Conservation (phyloP, 2,329 filamentous ascomycete genomes). For the Reticulascus tulasneorum region DNA sequence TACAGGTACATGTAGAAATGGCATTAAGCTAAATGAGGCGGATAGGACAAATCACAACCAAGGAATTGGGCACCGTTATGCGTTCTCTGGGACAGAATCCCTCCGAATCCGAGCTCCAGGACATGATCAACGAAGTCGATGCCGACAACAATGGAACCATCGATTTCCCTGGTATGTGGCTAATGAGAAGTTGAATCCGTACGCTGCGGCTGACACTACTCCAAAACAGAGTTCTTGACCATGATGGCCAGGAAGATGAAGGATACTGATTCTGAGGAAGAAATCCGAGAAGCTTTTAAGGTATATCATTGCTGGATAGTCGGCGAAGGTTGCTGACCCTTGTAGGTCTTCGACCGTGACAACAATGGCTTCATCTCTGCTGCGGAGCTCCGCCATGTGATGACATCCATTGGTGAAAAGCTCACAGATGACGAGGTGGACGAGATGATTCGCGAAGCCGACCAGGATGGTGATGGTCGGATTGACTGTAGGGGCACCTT, state of each 20-base stretch:
- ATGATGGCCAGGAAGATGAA: constrained; percentile 97
- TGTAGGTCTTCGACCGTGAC: constrained; percentile 75
- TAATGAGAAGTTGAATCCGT: too few species aligned
- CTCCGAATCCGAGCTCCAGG: constrained; percentile 83
- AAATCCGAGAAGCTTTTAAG: constrained; percentile 87
- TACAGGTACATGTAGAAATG: too few species aligned
- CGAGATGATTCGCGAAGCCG: constrained; percentile 89
- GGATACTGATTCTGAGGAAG: constrained; percentile 87
- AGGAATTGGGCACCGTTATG: constrained; percentile 88
- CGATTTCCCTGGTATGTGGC: constrained; percentile 74
- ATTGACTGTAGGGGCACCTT: constrained; percentile 68
- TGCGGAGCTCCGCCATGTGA: constrained; percentile 82
- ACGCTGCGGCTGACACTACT: constrained; percentile 25
- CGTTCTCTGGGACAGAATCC: constrained; percentile 86
- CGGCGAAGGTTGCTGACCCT: neutral
- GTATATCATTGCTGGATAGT: constrained; percentile 32
- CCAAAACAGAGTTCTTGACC: constrained; percentile 71
- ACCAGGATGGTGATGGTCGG: constrained; percentile 83
- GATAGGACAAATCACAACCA: constrained; percentile 84
- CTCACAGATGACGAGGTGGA: constrained; percentile 87
- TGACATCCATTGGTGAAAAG: constrained; percentile 90
- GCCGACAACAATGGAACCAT: constrained; percentile 92
- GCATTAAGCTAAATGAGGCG: constrained; percentile 19
- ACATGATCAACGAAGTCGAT: constrained; percentile 93
- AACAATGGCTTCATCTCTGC: constrained; percentile 92